These are phyloP conservation scores for Myrica gale DNA, from an alignment of 306 rosid genomes.

Conservation along the genomic window DNA sequence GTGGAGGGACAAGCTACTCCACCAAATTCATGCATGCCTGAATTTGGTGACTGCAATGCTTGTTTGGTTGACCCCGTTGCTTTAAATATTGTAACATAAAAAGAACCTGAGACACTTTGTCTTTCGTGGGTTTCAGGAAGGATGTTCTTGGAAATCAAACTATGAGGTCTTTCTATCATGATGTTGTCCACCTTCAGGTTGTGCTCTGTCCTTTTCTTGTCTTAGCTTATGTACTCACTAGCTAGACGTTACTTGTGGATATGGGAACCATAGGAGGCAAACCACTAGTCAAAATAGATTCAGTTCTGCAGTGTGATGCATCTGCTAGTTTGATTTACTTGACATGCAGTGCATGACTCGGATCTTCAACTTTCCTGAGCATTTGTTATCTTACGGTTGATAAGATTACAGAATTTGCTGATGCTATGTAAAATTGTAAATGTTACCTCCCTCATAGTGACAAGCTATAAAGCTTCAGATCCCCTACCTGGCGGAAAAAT, in stretches of 20 bases:
- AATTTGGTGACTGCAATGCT: not conserved
- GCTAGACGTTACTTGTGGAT: not conserved
- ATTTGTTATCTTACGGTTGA: no score
- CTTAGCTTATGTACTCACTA: slow-evolving; percentile 1
- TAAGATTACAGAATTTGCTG: not conserved
- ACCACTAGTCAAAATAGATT: not conserved
- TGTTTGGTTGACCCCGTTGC: slow-evolving; percentile 16
- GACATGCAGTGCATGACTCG: not conserved
- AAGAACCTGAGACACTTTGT: slow-evolving; percentile 17
- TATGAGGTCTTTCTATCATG: slow-evolving; percentile 73
- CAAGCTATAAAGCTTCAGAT: not conserved
- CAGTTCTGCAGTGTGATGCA: not conserved
- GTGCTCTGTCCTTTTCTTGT: slow-evolving; percentile 24
- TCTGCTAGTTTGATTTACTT: not conserved
- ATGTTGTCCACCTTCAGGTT: slow-evolving; percentile 84
- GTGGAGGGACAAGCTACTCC: slow-evolving; percentile 15
- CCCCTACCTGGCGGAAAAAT: not conserved
- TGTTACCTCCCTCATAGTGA: not conserved
- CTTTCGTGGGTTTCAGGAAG: slow-evolving; percentile 58
- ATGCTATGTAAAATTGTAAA: not conserved
- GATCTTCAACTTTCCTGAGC: not conserved
- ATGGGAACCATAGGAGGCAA: slow-evolving; percentile 6
- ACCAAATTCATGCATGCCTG: slow-evolving; percentile 4
- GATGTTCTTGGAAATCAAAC: slow-evolving; percentile 61
- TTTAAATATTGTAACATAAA: slow-evolving; percentile 8